Percentiles rank a stretch among this genome's conserved stretches.
Evolutionary conservation across 1,284 basidiomycete species (phyloP).

Genomic region (Rhodotorula sp.): DNA sequence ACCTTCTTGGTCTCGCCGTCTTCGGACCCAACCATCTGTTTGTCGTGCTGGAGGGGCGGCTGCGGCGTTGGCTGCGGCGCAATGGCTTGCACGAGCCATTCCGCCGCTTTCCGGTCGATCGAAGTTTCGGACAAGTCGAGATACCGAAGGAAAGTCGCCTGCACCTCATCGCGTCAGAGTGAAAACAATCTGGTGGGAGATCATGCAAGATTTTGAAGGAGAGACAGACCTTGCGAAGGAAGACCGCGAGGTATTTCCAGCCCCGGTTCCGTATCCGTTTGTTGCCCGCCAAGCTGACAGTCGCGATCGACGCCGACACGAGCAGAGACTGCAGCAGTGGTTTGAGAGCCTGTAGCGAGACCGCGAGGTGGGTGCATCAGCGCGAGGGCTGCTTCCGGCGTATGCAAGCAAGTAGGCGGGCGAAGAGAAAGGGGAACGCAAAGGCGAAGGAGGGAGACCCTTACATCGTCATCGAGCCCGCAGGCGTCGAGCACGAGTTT

Average conservation of each 20-base stretch:
- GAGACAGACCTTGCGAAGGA: conserved; percentile 63
- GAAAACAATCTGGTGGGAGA: not conserved
- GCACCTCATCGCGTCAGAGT: not conserved
- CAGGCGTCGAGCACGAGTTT: conserved; percentile 78
- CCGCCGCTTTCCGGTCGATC: conserved; percentile 78
- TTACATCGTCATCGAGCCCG: conserved; percentile 73
- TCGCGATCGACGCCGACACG: conserved; percentile 75
- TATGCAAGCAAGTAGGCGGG: not conserved
- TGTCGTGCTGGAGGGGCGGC: conserved; percentile 1
- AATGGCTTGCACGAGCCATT: conserved; percentile 70
- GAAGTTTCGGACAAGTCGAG: conserved; percentile 84
- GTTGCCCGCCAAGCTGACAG: conserved; percentile 83
- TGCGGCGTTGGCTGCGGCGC: conserved; percentile 31
- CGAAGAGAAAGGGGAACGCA: too few species aligned
- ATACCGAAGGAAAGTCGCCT: conserved; percentile 74
- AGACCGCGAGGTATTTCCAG: conserved; percentile 78
- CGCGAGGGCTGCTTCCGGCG: not conserved
- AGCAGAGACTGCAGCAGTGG: conserved; percentile 86
- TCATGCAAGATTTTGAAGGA: not conserved
- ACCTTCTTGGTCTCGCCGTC: not conserved
- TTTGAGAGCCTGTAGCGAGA: conserved; percentile 65
- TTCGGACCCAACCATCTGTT: not conserved
- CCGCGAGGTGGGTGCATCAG: not conserved
- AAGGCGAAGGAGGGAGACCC: too few species aligned
- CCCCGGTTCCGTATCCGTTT: conserved; percentile 71